Evolutionary conservation across 106 monocot species (phyloP).

Genomic region (Alisma plantagoaquatica): DNA sequence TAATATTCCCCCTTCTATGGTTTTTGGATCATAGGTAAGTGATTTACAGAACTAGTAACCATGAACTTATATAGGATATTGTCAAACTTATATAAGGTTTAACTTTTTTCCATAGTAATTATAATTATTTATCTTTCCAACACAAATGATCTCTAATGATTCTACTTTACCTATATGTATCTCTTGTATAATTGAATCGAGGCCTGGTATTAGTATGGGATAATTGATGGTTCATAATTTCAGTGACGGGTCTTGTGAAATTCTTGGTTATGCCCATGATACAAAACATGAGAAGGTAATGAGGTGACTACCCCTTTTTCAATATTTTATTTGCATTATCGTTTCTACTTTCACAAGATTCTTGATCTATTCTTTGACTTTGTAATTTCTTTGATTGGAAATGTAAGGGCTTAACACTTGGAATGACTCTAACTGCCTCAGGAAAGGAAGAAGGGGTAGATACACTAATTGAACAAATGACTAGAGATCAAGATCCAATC

Average conservation of each 20-base stretch:
- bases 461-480: slow-evolving; percentile 93
- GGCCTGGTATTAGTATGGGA: slow-evolving; percentile 98
- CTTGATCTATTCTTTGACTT: too few relatives aligned
- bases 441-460: slow-evolving; percentile 98
- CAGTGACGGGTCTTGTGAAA: slow-evolving; percentile 88
- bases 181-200: too few relatives aligned
- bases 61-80: too few relatives aligned
- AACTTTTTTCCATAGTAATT: too few relatives aligned
- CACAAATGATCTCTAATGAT: too few relatives aligned
- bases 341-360: too few relatives aligned
- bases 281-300: slow-evolving; percentile 99
- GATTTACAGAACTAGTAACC: too few relatives aligned
- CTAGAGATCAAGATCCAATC: slow-evolving; percentile 98
- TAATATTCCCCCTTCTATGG: too few relatives aligned
- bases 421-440: slow-evolving; percentile 92
- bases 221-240: slow-evolving; percentile 89
- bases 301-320: slow-evolving; percentile 30
- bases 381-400: neutral
- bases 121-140: too few relatives aligned
- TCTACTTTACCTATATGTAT: too few relatives aligned
- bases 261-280: slow-evolving; percentile 99
- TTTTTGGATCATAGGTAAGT: too few relatives aligned
- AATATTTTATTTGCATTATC: neutral
- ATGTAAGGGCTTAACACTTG: slow-evolving; percentile 65
- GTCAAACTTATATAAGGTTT: too few relatives aligned